Evolutionary conservation across 164 flowering plant species (phyloP), one percentile per base, ranked within the genome.

Genomic region (Protea cynaroides): DNA sequence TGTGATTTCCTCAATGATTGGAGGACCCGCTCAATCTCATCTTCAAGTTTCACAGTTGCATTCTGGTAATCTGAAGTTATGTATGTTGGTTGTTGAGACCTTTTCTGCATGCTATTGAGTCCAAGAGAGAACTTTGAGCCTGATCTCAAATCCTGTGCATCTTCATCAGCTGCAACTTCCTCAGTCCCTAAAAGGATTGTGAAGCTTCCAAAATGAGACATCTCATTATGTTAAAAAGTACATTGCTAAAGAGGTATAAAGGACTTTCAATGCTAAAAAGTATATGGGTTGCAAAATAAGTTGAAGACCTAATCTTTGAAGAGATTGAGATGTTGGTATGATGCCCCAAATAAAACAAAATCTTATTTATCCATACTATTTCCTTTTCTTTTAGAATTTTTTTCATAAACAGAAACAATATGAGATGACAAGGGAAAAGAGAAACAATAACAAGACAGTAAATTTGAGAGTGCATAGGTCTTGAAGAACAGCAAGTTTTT

Each of bases 1-100:
- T 88, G 96, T 8, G 92, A 83, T 65, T 65, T 83, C 74, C 62
- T 80, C 65, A 92, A 76, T 21, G 73, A 76, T 36, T 70, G 73
- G 49, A 92, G 86, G 54, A 80, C 81, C 59, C 69, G 72, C 52
- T 81, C 73, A 24, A 87, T 72, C 67, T 86, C 88, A 25, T 75
- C 75, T 18, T 80, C 85, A 21, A 86, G 83, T 61, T 74, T 79
- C 6, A 58, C 61, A 51, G 73, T 68, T 40, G 76, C 83, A 25
- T 10, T 59, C 23, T 53, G 63, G 61, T 59, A 65, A 50, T 78
- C 71, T 50, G 76, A 68, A 29, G 67, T 65, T 10, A 55, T 59
- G 49, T 56, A 54, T 11, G 46, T 25, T 29, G 65, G 61, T 62
- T 61, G 47, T 18, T 68, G 56, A 56, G 25, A 56, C 56, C 37